A percentile compares a stretch with the other conserved stretches of the same genome.
Evolutionary conservation across 2,329 filamentous ascomycete species (phyloP).

Genomic region (Hypoxylon sp.): DNA sequence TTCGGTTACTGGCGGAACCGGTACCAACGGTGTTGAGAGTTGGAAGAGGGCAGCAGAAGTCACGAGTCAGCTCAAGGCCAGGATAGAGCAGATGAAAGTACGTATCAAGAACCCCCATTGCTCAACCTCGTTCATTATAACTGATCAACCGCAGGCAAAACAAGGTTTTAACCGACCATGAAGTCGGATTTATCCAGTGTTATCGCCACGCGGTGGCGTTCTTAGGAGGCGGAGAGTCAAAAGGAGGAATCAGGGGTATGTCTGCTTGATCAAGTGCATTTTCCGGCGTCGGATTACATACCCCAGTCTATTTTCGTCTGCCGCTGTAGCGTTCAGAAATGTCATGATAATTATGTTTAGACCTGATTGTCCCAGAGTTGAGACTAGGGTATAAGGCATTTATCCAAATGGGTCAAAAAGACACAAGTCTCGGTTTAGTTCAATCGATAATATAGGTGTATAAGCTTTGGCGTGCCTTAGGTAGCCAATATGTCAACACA

Average conservation of each 20-base stretch:
- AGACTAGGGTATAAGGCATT: constrained; percentile 8
- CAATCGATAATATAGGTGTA: constrained; percentile 2
- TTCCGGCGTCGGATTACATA: constrained; percentile 52
- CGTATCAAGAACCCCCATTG: constrained; percentile 32
- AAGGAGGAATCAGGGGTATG: constrained; percentile 23
- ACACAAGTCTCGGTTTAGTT: background rate
- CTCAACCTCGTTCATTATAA: background rate
- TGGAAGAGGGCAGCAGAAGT: constrained; percentile 98
- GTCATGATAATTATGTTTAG: constrained; percentile 34
- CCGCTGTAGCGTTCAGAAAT: constrained; percentile 25
- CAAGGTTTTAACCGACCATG: constrained; percentile 65
- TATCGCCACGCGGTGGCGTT: constrained; percentile 42
- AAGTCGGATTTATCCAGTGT: constrained; percentile 16
- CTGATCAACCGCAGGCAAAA: constrained; percentile 59
- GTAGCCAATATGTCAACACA: background rate
- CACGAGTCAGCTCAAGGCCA: constrained; percentile 94
- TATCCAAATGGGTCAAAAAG: constrained; percentile 12
- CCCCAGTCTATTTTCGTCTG: constrained; percentile 38
- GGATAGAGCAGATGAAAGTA: constrained; percentile 98
- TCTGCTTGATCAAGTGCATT: constrained; percentile 49
- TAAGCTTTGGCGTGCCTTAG: background rate
- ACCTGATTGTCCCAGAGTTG: constrained; percentile 23
- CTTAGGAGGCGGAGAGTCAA: constrained; percentile 27
- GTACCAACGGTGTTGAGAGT: constrained; percentile 79
- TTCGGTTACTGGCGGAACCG: constrained; percentile 38